Percentiles rank a stretch among this genome's conserved stretches.
phyloP scores from a whole-genome alignment of 164 flowering plant species.

The Aristolochia contorta region DNA sequence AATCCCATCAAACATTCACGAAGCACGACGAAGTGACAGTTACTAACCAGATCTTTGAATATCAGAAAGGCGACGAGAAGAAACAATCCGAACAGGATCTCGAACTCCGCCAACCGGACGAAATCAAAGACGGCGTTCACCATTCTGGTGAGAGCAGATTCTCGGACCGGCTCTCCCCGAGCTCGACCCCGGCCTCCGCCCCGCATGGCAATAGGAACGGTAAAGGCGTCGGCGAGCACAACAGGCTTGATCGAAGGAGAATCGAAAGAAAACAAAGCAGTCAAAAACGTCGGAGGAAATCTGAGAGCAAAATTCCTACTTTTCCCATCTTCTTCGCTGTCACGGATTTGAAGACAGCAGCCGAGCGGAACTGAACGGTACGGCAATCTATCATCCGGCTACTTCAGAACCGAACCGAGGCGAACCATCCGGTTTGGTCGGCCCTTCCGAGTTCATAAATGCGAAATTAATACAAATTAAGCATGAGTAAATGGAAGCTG shows the following conservation, averaged over 20 bases:
- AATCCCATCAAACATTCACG: too few relatives aligned
- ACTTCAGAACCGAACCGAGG: too few relatives aligned
- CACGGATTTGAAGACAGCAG: neutral
- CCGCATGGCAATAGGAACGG: too few relatives aligned
- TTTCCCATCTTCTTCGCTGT: neutral
- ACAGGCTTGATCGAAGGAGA: neutral
- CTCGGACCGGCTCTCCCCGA: constrained; percentile 17
- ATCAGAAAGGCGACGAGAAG: constrained; percentile 62
- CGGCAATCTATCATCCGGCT: neutral
- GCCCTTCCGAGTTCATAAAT: too few relatives aligned
- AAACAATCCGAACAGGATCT: constrained; percentile 76
- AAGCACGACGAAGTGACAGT: neutral
- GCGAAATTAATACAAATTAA: too few relatives aligned
- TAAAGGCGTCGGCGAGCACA: neutral
- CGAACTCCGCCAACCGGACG: constrained; percentile 68
- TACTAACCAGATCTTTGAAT: constrained; percentile 79
- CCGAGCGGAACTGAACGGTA: neutral
- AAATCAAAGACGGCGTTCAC: constrained; percentile 46
- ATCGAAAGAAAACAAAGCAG: neutral
- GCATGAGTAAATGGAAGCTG: too few relatives aligned
- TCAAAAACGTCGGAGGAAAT: neutral
- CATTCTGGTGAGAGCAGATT: constrained; percentile 32
- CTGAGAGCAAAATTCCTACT: neutral
- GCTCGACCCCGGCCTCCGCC: constrained; percentile 3
- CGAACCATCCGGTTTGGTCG: too few relatives aligned